Evolutionary conservation across 2,329 filamentous ascomycete species (phyloP).

Genomic region (Penicillium sp.): DNA sequence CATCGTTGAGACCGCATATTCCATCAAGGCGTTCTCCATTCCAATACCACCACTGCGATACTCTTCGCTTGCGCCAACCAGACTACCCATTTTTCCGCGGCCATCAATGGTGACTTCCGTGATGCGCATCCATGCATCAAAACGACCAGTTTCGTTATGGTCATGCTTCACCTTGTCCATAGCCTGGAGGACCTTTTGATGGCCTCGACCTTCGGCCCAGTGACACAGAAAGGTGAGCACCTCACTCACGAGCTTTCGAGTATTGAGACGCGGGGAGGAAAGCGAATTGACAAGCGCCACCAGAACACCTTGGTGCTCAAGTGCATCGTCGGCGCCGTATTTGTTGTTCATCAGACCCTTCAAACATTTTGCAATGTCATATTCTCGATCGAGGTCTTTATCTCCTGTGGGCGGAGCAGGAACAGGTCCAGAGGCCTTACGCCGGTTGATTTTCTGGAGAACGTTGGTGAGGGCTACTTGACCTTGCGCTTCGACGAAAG

Average conservation of each 20-base stretch:
- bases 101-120: slow-evolving; percentile 96
- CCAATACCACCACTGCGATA: slow-evolving; percentile 92
- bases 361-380: slow-evolving; percentile 95
- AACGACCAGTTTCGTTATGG: slow-evolving; percentile 86
- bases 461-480: slow-evolving; percentile 94
- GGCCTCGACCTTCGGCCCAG: slow-evolving; percentile 82
- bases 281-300: slow-evolving; percentile 80
- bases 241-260: slow-evolving; percentile 90
- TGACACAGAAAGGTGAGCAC: slow-evolving; percentile 94
- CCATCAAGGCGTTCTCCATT: slow-evolving; percentile 98
- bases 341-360: slow-evolving; percentile 99
- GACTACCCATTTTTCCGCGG: slow-evolving; percentile 95
- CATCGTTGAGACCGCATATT: slow-evolving; percentile 92
- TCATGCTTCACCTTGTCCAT: slow-evolving; percentile 86
- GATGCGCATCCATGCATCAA: slow-evolving; percentile 97
- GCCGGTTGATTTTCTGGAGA: slow-evolving; percentile 86
- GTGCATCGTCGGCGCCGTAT: slow-evolving; percentile 92
- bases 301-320: slow-evolving; percentile 83
- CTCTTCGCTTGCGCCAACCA: slow-evolving; percentile 95
- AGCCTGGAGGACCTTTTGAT: slow-evolving; percentile 87
- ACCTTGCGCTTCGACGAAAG: slow-evolving; percentile 94
- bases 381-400: slow-evolving; percentile 82
- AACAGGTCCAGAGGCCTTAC: slow-evolving; percentile 67
- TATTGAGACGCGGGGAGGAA: slow-evolving; percentile 81
- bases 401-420: slow-evolving; percentile 58